These are phyloP conservation scores for Neonectria sp. DNA, from an alignment of 2,329 filamentous ascomycete species.

Conservation along the genomic window DNA sequence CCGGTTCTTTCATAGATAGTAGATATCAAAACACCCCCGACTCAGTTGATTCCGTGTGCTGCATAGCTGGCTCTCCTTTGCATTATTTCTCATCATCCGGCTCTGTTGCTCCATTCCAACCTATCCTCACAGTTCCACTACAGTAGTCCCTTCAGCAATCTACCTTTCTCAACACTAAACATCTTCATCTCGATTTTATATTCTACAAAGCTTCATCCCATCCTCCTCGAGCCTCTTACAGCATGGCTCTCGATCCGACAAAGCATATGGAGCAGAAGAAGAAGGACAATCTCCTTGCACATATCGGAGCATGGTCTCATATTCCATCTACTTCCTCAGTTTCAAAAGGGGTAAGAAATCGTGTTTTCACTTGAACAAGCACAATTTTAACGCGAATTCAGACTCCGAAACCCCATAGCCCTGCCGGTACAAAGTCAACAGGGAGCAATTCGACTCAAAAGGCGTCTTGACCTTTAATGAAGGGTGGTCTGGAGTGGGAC, in stretches of 20 bases:
- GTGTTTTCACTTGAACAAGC: neutral
- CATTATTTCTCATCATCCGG: neutral
- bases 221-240: neutral
- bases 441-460: no score
- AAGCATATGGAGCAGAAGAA: constrained; percentile 11
- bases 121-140: neutral
- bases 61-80: neutral
- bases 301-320: constrained; percentile 15
- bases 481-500: no score
- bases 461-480: no score
- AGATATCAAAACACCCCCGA: neutral
- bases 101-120: neutral
- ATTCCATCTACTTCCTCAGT: neutral
- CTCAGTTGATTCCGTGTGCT: neutral
- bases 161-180: neutral
- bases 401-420: neutral
- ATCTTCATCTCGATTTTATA: neutral
- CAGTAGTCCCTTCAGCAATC: neutral
- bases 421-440: neutral
- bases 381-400: neutral
- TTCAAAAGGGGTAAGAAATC: neutral
- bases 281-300: constrained; percentile 4
- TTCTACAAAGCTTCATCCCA: neutral
- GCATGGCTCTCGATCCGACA: constrained; percentile 7
- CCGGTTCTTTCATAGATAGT: neutral